Conservation (phyloP, 2,329 filamentous ascomycete species). For the Lasiodiplodia sp. region DNA sequence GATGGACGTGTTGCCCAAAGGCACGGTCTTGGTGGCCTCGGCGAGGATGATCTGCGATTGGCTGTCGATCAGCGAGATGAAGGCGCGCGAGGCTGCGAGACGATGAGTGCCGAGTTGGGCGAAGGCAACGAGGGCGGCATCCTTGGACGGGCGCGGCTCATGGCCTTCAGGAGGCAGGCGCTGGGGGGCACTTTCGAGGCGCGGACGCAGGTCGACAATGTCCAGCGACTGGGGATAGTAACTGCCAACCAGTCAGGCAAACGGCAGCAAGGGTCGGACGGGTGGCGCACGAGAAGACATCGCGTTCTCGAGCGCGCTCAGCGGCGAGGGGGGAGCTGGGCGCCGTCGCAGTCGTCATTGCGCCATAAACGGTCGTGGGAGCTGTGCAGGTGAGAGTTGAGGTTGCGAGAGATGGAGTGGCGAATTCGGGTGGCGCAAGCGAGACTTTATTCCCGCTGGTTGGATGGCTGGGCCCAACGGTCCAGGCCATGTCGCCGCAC, state of each 20-base stretch:
- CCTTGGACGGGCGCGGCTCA: slow-evolving; percentile 38
- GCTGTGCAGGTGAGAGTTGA: too few relatives aligned
- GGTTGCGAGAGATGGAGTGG: too few relatives aligned
- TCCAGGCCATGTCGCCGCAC: too few relatives aligned
- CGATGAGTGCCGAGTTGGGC: slow-evolving; percentile 48
- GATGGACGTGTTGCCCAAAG: slow-evolving; percentile 38
- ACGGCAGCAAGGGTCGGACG: neutral
- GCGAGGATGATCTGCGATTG: slow-evolving; percentile 45
- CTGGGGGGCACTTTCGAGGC: neutral
- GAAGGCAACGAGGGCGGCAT: slow-evolving; percentile 46
- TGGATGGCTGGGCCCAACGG: too few relatives aligned
- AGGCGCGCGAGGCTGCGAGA: slow-evolving; percentile 43
- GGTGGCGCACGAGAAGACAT: slow-evolving; percentile 5
- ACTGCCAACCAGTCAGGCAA: neutral
- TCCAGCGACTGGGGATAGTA: slow-evolving; percentile 1
- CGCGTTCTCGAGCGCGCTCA: slow-evolving; percentile 3
- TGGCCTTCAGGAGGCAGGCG: slow-evolving; percentile 30
- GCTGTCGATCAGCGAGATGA: slow-evolving; percentile 49
- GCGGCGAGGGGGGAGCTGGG: neutral
- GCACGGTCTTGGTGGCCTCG: slow-evolving; percentile 44
- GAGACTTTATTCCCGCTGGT: too few relatives aligned
- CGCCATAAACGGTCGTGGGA: neutral
- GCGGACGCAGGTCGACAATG: too few relatives aligned
- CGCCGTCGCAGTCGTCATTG: neutral
- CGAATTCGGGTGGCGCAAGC: too few relatives aligned